Evolutionary conservation across 1,139 yeast species (phyloP).

Genomic region (Geotrichum candidum): DNA sequence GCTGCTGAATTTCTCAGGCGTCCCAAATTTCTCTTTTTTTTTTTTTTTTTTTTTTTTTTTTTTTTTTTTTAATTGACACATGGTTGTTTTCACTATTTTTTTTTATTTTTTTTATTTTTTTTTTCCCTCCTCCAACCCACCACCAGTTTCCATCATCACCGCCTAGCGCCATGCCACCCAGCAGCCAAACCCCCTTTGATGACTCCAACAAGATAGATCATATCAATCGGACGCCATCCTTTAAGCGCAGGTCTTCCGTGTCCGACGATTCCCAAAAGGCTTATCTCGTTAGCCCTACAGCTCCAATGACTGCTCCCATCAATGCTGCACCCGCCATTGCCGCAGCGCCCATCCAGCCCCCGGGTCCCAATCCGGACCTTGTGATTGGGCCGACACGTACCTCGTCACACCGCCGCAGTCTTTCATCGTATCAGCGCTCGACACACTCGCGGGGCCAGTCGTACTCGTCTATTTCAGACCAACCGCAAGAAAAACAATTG

Average conservation of each 20-base stretch:
- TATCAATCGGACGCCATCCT: neutral
- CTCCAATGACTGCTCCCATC: neutral
- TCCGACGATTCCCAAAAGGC: neutral
- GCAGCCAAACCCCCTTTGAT: conserved; percentile 13
- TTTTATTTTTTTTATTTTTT: too few species aligned
- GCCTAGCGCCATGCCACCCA: neutral
- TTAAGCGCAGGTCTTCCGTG: neutral
- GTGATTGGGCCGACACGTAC: neutral
- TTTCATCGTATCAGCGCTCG: conserved; percentile 6
- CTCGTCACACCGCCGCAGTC: conserved; percentile 4
- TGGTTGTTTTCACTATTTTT: neutral
- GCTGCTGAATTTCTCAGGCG: too few species aligned
- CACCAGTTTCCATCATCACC: neutral
- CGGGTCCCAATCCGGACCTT: neutral
- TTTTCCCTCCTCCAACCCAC: neutral
- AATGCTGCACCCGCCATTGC: neutral
- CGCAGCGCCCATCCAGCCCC: neutral
- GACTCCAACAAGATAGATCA: conserved; percentile 12
- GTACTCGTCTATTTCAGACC: conserved; percentile 1
- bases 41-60: neutral
- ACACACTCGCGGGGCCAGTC: conserved; percentile 11
- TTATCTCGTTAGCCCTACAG: neutral
- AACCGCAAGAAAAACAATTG: neutral
- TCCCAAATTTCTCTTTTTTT: too few species aligned
- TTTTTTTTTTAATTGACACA: neutral